Evolutionary conservation across 106 monocot genomes (phyloP).

Genomic region (Agapanthus africanus): DNA sequence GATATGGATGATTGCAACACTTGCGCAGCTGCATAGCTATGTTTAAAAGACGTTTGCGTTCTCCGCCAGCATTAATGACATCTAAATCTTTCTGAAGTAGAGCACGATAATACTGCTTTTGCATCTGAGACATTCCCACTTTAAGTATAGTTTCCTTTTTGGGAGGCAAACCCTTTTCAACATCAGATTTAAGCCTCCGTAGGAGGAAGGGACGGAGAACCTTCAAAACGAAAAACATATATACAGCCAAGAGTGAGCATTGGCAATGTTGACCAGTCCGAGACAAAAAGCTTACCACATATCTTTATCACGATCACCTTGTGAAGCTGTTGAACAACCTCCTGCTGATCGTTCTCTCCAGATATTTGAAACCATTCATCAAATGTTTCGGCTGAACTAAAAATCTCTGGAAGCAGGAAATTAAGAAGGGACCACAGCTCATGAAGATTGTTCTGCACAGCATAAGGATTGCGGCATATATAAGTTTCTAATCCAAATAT

Average conservation of each 20-base stretch:
- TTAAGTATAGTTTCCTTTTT: slow-evolving; percentile 97
- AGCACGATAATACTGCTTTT: slow-evolving; percentile 93
- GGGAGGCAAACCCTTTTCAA: slow-evolving; percentile 90
- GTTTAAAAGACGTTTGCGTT: slow-evolving; percentile 84
- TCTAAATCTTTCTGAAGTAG: slow-evolving; percentile 94
- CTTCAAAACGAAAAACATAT: slow-evolving; percentile 26
- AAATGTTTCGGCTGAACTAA: slow-evolving; percentile 94
- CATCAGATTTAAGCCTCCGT: slow-evolving; percentile 88
- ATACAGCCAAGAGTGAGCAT: background rate
- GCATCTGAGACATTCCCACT: slow-evolving; percentile 95
- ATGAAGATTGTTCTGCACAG: slow-evolving; percentile 82
- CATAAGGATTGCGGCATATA: background rate
- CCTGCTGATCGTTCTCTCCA: slow-evolving; percentile 96
- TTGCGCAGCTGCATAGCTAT: slow-evolving; percentile 96
- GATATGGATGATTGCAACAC: slow-evolving; percentile 92
- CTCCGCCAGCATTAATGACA: slow-evolving; percentile 81
- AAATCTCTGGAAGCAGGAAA: slow-evolving; percentile 91
- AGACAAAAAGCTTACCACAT: background rate
- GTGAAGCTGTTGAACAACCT: slow-evolving; percentile 99
- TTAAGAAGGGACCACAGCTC: slow-evolving; percentile 96
- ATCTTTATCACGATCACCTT: slow-evolving; percentile 42
- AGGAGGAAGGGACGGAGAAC: slow-evolving; percentile 92
- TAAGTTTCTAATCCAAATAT: background rate
- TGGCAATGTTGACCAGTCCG: background rate
- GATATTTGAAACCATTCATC: slow-evolving; percentile 98